A percentile compares a stretch with the other conserved stretches of the same genome.
Evolutionary conservation across 768 basidiomycete genomes (phyloP).

Genomic region (Tulasnella sp.): DNA sequence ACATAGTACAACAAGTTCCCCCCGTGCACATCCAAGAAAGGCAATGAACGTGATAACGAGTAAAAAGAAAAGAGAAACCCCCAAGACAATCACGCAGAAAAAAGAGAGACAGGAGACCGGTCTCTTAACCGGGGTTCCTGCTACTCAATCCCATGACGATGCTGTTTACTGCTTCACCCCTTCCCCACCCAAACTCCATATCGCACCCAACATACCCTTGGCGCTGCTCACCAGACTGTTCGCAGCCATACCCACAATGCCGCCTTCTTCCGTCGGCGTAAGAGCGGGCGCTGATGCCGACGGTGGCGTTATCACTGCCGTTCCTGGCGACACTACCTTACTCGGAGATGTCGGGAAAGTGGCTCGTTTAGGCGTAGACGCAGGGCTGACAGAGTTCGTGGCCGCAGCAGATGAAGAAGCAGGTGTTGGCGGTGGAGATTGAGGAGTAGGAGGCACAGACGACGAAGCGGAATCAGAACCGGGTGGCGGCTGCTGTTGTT

Average conservation of each 20-base stretch:
- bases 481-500: constrained; percentile 23
- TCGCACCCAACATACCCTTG: constrained; percentile 65
- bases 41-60: not conserved
- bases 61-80: not conserved
- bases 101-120: not conserved
- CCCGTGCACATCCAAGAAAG: not conserved
- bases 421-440: constrained; percentile 30
- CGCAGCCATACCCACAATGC: constrained; percentile 58
- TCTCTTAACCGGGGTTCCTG: not conserved
- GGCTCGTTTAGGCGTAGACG: constrained; percentile 25
- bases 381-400: not conserved
- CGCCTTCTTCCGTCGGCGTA: constrained; percentile 35
- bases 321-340: not conserved
- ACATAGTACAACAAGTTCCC: not conserved
- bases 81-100: not conserved
- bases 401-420: constrained; percentile 28
- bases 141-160: not conserved
- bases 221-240: constrained; percentile 72
- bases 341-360: constrained; percentile 27
- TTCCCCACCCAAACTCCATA: constrained; percentile 43
- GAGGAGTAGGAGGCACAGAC: constrained; percentile 23
- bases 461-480: constrained; percentile 4
- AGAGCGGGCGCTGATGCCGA: constrained; percentile 28
- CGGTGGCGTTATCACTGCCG: constrained; percentile 16
- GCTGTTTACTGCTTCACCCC: not conserved